Conservation (phyloP, 2,329 filamentous ascomycete genomes). For the Paecilomyces dactylethromorphus region DNA sequence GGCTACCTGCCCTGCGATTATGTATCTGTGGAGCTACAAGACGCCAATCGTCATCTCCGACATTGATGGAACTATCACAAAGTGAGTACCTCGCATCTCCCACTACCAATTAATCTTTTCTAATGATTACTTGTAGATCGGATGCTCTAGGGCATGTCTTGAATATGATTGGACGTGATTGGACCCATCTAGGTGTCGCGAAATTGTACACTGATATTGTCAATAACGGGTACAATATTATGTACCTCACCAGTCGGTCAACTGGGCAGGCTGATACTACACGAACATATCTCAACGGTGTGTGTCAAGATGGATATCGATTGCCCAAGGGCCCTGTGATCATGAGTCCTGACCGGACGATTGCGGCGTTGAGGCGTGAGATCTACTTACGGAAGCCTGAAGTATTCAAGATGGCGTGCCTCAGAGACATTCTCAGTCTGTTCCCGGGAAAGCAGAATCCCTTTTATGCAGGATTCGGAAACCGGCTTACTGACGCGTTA, state of each 20-base stretch:
- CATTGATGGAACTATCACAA: constrained; percentile 98
- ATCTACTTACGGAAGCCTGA: constrained; percentile 94
- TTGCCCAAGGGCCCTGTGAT: constrained; percentile 90
- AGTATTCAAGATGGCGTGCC: constrained; percentile 98
- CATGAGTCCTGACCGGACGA: constrained; percentile 87
- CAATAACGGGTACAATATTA: constrained; percentile 95
- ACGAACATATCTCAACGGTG: constrained; percentile 79
- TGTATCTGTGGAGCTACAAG: constrained; percentile 90
- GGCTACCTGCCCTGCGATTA: constrained; percentile 82
- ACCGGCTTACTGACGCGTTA: constrained; percentile 90
- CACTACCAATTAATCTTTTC: not conserved
- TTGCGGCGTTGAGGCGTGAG: constrained; percentile 85
- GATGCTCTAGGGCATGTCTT: constrained; percentile 90
- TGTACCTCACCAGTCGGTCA: constrained; percentile 91
- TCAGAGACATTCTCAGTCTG: constrained; percentile 85
- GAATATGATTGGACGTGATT: constrained; percentile 94
- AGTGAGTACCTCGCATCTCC: constrained; percentile 40
- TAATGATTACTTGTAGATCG: constrained; percentile 43
- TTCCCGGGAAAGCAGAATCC: constrained; percentile 72
- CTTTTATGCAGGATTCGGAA: constrained; percentile 96
- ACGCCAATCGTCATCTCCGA: constrained; percentile 95
- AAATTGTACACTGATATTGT: constrained; percentile 96
- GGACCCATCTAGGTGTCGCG: constrained; percentile 94
- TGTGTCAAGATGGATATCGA: constrained; percentile 78
- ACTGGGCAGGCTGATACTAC: constrained; percentile 92